Base-by-base conservation (phyloP, 352 stramenopile species). In the Lagenidium giganteum region DNA sequence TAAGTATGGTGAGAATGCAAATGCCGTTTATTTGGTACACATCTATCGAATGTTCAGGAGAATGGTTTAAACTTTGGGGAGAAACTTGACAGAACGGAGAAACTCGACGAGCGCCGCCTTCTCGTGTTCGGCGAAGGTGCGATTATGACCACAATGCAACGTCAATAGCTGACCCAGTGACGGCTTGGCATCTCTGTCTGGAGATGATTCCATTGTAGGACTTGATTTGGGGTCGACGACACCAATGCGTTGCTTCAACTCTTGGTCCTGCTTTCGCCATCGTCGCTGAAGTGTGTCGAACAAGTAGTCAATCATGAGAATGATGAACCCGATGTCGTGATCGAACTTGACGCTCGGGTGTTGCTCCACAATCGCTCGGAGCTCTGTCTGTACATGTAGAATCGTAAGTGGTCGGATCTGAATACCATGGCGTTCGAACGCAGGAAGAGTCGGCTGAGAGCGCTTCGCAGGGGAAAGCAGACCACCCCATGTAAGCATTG, bases 71-170 rank as follows among this genome's bases (percentile, higher is more conserved):
- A n/a, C 29, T 35, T 30, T 8, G n/a, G 22, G 8, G 9, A 64
- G 17, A 22, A 64, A 64, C 14, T 29, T 22, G n/a, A 36, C 35
- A 5, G 8, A 18, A 20, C 48, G 58, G 22, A 90, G 45, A 33
- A 90, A 88, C 5, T 49, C 51, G 22, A 73, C 41, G n/a, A 94
- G 56, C 32, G 70, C 69, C 8, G 72, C 45, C 42, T 92, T 91
- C 43, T 94, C 83, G 3, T 45, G 44, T 17, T 91, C 77, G 27
- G 72, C 65, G 30, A 87, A 93, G 46, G 88, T 87, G 40, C 84
- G 83, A 53, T 95, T 95, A 47, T 95, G 83, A 7, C 81, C 83
- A 30, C 83, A 95, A 36, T 88, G 83, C 9, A 95, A 51, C 11
- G 73, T 61, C 17, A 95, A 54, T 11, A 95, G 56, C 6, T 51